Base-by-base conservation (phyloP, 257 asterid genomes). In the Nicotiana attenuata region DNA sequence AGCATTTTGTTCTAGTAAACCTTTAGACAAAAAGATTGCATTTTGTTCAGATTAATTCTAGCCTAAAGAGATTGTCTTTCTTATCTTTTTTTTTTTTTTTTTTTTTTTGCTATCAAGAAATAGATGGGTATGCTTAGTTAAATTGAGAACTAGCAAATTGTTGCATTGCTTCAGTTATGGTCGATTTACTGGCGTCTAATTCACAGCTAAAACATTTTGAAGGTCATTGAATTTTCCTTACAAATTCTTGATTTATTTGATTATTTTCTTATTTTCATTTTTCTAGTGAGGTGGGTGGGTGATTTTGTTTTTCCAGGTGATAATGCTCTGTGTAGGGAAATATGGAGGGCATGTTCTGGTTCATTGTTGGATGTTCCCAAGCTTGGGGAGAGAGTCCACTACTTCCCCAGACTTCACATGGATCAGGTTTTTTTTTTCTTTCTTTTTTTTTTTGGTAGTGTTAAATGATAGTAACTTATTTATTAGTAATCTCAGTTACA, bases 261-360 rank as follows among this genome's bases (percentile, higher is more conserved):
- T 52, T 52, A 52, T 52, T 52, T 52, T 52, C 57, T 52, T 52
- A 3, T 5, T 52, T 16, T 14, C 57, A 3, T 52, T 14, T 38
- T 52, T 52, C 57, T 52, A 52, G 19, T 14, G 7, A 38, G 45
- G n/a, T 56, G 61, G 20, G 8, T 17, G 7, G 61, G 22, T 56
- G 22, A 17, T 56, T 15, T 11, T 52, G 2, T 9, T 52, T 56
- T 56, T 56, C 7, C 61, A 55, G 90, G 65, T 7, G 86, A 83
- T 57, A 91, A 89, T 84, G 84, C 81, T 3, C 28, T 91, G 87
- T 88, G 86, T 82, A 87, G 64, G 29, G 91, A 91, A 78, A 73
- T 89, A 52, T 92, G 97, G 97, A 87, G 84, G 89, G 94, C 91
- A 28, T 92, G 97, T 80, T 94, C 94, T 17, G 94, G 94, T 69